Percentiles rank a stretch among this genome's conserved stretches.
phyloP scores from a whole-genome alignment of 805 yeast species.

The Hanseniaspora meyeri region DNA sequence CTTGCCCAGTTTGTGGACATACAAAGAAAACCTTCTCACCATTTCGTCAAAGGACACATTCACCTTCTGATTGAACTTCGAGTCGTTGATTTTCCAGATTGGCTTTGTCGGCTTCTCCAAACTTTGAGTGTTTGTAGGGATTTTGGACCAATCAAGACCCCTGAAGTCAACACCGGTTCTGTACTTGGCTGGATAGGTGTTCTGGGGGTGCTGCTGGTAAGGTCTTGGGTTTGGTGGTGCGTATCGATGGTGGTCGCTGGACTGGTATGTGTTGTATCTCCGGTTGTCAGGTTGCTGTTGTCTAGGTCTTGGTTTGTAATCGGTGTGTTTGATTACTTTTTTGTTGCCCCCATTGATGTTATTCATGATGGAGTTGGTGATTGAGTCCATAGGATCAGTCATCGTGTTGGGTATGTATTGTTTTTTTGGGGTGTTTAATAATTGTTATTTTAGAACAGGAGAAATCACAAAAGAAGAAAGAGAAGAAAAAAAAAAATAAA shows the following conservation, averaged over 20 bases:
- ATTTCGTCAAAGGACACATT: conserved; percentile 2
- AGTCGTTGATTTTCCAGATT: not conserved
- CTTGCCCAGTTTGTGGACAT: not conserved
- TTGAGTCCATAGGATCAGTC: conserved; percentile 2
- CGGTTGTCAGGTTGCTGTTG: not conserved
- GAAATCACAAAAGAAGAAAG: no score
- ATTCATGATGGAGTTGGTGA: conserved; percentile 8
- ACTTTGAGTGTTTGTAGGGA: not conserved
- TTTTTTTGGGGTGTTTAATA: not conserved
- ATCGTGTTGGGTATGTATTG: not conserved
- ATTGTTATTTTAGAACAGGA: no score
- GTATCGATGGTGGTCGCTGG: not conserved
- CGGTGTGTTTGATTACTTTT: not conserved
- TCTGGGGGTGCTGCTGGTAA: not conserved
- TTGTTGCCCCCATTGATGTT: not conserved
- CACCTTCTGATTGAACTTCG: not conserved
- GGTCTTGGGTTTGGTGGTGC: not conserved
- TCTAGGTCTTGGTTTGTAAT: not conserved
- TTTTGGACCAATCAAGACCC: not conserved
- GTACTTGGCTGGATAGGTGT: not conserved
- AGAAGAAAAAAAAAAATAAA: no score
- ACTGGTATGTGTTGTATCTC: not conserved
- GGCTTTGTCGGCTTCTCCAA: not conserved
- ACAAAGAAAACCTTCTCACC: conserved; percentile 11
- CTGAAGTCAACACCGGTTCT: conserved; percentile 8